Percentiles rank a stretch among this genome's conserved stretches.
phyloP scores from a whole-genome alignment of 768 basidiomycete genomes.

The Daedaleopsis nitida region DNA sequence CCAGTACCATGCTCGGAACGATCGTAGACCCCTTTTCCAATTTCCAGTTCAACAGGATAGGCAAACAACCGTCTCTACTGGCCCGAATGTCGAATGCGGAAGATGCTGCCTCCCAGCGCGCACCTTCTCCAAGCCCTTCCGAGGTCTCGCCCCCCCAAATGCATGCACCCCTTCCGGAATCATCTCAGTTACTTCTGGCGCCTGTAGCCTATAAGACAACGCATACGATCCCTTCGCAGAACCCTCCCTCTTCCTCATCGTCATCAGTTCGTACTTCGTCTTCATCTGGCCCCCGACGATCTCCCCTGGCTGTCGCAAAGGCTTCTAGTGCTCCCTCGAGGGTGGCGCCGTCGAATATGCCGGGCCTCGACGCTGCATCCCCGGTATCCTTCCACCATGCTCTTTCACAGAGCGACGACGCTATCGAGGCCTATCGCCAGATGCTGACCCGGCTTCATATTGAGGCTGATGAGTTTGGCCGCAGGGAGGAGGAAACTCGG shows the following conservation, averaged over 20 bases:
- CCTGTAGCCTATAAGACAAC: too few relatives aligned
- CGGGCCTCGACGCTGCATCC: not conserved
- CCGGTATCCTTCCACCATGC: not conserved
- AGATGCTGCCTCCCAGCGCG: slow-evolving; percentile 25
- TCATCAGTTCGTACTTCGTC: not conserved
- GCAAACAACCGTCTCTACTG: slow-evolving; percentile 53
- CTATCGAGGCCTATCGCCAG: slow-evolving; percentile 24
- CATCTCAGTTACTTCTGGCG: too few relatives aligned
- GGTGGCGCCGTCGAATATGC: not conserved
- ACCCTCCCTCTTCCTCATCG: not conserved
- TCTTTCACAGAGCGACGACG: slow-evolving; percentile 21
- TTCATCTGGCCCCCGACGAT: not conserved
- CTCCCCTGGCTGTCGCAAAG: not conserved
- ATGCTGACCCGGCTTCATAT: slow-evolving; percentile 15
- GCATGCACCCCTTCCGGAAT: too few relatives aligned
- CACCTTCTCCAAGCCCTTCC: slow-evolving; percentile 7
- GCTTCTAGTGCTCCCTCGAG: not conserved
- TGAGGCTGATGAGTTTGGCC: slow-evolving; percentile 27
- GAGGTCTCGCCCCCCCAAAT: not conserved
- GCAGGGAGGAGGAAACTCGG: slow-evolving; percentile 28
- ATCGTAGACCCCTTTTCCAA: slow-evolving; percentile 33
- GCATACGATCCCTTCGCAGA: too few relatives aligned
- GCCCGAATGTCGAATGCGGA: slow-evolving; percentile 45
- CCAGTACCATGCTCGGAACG: slow-evolving; percentile 1
- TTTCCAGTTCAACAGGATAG: slow-evolving; percentile 55